Evolutionary conservation across 2,329 filamentous ascomycete genomes (phyloP).

Genomic region (Bipolaris sorokiniana): DNA sequence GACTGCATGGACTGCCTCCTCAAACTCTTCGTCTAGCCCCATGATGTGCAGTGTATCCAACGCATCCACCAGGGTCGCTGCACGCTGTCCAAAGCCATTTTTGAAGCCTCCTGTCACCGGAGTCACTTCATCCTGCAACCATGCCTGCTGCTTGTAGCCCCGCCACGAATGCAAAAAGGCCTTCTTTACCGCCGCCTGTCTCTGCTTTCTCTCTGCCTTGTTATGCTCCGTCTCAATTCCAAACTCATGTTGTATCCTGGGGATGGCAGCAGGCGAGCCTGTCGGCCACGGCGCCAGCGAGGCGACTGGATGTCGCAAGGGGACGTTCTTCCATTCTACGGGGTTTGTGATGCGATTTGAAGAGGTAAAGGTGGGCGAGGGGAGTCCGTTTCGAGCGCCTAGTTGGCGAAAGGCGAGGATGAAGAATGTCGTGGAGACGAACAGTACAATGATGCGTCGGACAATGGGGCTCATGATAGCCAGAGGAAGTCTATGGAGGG

Average conservation of each 20-base stretch:
- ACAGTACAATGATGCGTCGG: conserved; percentile 41
- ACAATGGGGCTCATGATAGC: conserved; percentile 35
- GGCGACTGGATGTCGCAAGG: conserved; percentile 39
- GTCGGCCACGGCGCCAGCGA: conserved; percentile 43
- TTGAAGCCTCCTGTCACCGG: conserved; percentile 57
- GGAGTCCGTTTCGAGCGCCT: conserved; percentile 22
- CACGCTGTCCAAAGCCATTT: conserved; percentile 62
- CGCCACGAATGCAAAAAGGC: conserved; percentile 52
- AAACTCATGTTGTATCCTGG: conserved; percentile 48
- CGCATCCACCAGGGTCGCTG: conserved; percentile 65
- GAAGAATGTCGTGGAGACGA: conserved; percentile 33
- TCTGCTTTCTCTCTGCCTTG: conserved; percentile 37
- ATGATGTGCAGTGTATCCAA: conserved; percentile 69
- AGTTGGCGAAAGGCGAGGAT: conserved; percentile 43
- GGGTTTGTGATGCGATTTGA: conserved; percentile 37
- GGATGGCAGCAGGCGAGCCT: conserved; percentile 38
- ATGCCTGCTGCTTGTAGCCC: conserved; percentile 60
- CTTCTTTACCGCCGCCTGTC: conserved; percentile 45
- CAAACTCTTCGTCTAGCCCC: conserved; percentile 64
- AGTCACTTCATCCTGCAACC: conserved; percentile 60
- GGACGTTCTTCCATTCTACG: conserved; percentile 44
- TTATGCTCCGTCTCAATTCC: conserved; percentile 43
- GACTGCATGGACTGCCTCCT: conserved; percentile 59
- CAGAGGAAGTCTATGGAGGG: conserved; percentile 6
- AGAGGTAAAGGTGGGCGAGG: conserved; percentile 30